phyloP scores from a whole-genome alignment of 2,329 filamentous ascomycete species.

The Pseudogymnoascus verrucosus region DNA sequence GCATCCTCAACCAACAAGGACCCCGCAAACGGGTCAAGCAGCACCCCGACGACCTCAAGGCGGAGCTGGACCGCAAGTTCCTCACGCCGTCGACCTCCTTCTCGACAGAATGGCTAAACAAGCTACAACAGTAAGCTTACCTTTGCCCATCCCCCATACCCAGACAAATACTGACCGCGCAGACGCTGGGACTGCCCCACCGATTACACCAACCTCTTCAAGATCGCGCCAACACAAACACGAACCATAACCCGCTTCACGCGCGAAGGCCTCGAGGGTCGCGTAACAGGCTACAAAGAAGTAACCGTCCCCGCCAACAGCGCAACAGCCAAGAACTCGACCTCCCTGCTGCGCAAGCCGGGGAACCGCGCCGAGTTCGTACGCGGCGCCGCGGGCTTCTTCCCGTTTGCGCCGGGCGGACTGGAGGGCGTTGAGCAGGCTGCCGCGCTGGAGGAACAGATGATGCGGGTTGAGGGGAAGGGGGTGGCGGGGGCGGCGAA shows the following conservation, averaged over 20 bases:
- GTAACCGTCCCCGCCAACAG: slow-evolving; percentile 85
- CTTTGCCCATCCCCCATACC: background rate
- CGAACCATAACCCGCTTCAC: slow-evolving; percentile 91
- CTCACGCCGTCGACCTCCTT: slow-evolving; percentile 73
- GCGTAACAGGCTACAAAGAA: slow-evolving; percentile 88
- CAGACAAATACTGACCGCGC: slow-evolving; percentile 27
- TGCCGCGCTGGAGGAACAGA: slow-evolving; percentile 73
- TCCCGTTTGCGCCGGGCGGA: slow-evolving; percentile 87
- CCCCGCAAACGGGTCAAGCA: slow-evolving; percentile 42
- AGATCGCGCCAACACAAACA: slow-evolving; percentile 82
- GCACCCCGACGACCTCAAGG: slow-evolving; percentile 57
- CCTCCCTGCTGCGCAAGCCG: slow-evolving; percentile 77
- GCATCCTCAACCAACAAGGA: slow-evolving; percentile 46
- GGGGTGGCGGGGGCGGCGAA: slow-evolving; percentile 40
- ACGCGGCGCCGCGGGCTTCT: slow-evolving; percentile 84
- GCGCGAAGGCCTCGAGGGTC: slow-evolving; percentile 82
- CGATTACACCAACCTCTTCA: slow-evolving; percentile 77
- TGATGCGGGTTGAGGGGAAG: slow-evolving; percentile 43
- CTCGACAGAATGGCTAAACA: slow-evolving; percentile 78
- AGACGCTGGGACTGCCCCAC: slow-evolving; percentile 72
- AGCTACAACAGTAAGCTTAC: slow-evolving; percentile 61
- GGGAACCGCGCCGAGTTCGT: slow-evolving; percentile 85
- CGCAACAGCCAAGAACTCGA: slow-evolving; percentile 91
- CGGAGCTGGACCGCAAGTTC: slow-evolving; percentile 66
- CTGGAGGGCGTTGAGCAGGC: slow-evolving; percentile 80